Evolutionary conservation across 352 stramenopile genomes (phyloP), one percentile per base, ranked within the genome.

Genomic region (Paralagenidium karlingii): DNA sequence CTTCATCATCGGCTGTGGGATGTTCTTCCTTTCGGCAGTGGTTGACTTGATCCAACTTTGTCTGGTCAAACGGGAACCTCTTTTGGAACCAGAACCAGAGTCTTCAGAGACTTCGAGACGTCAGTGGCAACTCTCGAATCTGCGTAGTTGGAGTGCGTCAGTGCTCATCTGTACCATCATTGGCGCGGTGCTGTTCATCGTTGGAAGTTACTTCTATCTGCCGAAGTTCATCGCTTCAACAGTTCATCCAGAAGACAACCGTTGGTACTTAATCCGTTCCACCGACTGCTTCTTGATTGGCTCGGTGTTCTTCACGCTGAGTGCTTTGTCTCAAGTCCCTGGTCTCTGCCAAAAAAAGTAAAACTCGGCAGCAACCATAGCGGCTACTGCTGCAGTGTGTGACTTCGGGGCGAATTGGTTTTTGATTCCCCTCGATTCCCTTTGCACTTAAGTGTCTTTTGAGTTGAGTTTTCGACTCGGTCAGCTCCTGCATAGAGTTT

Each of bases 151-250:
- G 68, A 62, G 51, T 42, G 63, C 57, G 12, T 30, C 69, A 24
- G 56, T 63, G 0, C 57, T 60, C 2, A 34, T 73, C 18, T 63
- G 65, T 41, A 82, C 66, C 48, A 78, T 84, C 40, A 38, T 69
- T 33, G 76, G 76, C 20, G 69, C 69, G 8, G 31, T 83, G 24
- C 53, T 76, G 18, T 89, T 89, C 58, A 83, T 82, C 43, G 47
- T 85, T 28, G 76, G 76, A 26, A 82, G 65, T 49, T 86, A 60
- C 53, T 89, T 66, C 63, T 89, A 86, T 62, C 68, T 89, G 5
- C 76, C 76, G 39, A 50, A 54, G 34, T 89, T 76, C 45, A 82
- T 86, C 28, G 67, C 66, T 15, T n/a, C 53, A 51, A 27, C 59
- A 82, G 19, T 69, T 82, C 43, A 43, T 60, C 3, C 48, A 48